Base-by-base conservation (phyloP, 2,329 filamentous ascomycete genomes). In the Claviceps monticola region DNA sequence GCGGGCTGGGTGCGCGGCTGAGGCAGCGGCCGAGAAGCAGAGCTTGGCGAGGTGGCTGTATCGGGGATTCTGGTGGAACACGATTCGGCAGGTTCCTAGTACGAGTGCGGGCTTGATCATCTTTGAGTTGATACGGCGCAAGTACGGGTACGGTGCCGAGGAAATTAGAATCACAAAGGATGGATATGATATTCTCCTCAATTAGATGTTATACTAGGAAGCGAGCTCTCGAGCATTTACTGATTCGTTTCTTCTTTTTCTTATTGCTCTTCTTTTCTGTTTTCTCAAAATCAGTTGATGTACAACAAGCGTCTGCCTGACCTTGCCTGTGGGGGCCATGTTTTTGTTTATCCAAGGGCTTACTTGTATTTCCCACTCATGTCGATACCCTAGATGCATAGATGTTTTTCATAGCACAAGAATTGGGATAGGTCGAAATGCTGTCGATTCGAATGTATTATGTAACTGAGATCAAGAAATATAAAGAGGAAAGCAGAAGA, bases 101-200 rank as follows among this genome's bases (percentile, higher is more conserved):
- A 89, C 86, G 2, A 85, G 82, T 54, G 85, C 85, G 0, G 86
- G 84, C 0, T 63, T 90, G 54, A 86, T 90, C 57, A 86, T 88
- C 19, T 90, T 90, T 62, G 86, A 90, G 67, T 62, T 90, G 45
- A 80, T 88, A 39, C 71, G 86, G 52, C 72, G 84, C 38, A 87
- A 86, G 66, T 89, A 88, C 58, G 82, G 82, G 1, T 71, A 78
- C 53, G 74, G 76, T 2, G 72, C 73, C 17, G 82, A 84, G 48
- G 75, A 76, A 59, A 80, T 81, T 56, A 74, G 74, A 57, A 87
- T 86, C 50, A 76, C 74, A 48, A 79, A 79, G 62, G 83, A 85
- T 56, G 82, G 83, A 1, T 86, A 86, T 58, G 81, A 87, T 59
- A 87, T 89, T 59, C 60, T 87, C 56, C 69, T 88, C 16, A 57